Percentiles rank a stretch among this genome's conserved stretches.
These are phyloP conservation scores for Leccinum pachyderme DNA, from an alignment of 1,284 basidiomycete species.

Conservation along the genomic window DNA sequence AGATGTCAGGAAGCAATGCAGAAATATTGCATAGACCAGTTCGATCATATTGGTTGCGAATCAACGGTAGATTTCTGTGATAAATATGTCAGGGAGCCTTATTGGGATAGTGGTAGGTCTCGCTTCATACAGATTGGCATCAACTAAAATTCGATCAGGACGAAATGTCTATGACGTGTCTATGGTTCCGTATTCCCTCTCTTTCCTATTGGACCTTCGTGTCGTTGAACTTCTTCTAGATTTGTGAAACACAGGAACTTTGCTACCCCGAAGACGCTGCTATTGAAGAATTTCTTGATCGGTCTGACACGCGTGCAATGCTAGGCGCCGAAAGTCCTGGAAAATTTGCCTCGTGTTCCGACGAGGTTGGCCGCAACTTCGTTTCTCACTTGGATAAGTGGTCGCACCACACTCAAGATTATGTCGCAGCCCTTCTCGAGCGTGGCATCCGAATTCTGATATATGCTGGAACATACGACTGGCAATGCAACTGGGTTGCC, in stretches of 20 bases:
- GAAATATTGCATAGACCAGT: conserved; percentile 49
- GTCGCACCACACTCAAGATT: conserved; percentile 55
- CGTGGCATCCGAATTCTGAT: conserved; percentile 70
- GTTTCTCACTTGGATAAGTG: conserved; percentile 58
- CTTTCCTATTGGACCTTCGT: not conserved
- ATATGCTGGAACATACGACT: conserved; percentile 79
- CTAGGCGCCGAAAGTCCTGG: conserved; percentile 58
- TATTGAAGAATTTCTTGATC: conserved; percentile 57
- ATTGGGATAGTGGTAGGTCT: conserved; percentile 50
- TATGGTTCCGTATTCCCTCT: conserved; percentile 41
- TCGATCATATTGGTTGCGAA: conserved; percentile 60
- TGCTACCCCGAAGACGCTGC: conserved; percentile 55
- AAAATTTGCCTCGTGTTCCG: conserved; percentile 60
- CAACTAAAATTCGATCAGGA: conserved; percentile 34
- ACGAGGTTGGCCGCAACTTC: conserved; percentile 48
- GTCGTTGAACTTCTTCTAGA: conserved; percentile 30
- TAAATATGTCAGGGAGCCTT: conserved; percentile 48
- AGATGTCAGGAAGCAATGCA: conserved; percentile 51
- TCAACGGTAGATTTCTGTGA: conserved; percentile 66
- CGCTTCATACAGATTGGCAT: not conserved
- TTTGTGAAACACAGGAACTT: conserved; percentile 48
- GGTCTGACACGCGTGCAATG: conserved; percentile 48
- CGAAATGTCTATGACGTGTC: conserved; percentile 73
- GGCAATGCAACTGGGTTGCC: conserved; percentile 77
- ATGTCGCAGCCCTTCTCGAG: conserved; percentile 72